A percentile compares a stretch with the other conserved stretches of the same genome.
Evolutionary conservation across 768 basidiomycete species (phyloP).

Genomic region (Agrocybe pediades): DNA sequence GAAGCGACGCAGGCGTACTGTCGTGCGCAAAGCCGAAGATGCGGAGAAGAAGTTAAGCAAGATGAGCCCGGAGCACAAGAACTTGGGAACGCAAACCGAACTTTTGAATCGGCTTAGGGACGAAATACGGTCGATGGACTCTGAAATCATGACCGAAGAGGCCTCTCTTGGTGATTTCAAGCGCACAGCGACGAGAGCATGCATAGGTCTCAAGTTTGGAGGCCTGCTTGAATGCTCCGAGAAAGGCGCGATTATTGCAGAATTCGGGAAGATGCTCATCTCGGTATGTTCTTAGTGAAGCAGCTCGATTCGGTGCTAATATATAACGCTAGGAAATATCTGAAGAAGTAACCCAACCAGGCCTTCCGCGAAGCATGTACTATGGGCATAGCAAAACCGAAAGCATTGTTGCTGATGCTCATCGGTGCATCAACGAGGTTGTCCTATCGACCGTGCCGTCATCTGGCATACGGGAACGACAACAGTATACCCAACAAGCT

Average conservation of each 20-base stretch:
- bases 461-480: slow-evolving; percentile 22
- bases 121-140: slow-evolving; percentile 78
- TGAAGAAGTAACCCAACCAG: slow-evolving; percentile 79
- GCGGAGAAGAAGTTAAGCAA: slow-evolving; percentile 89
- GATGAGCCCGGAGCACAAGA: slow-evolving; percentile 91
- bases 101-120: slow-evolving; percentile 67
- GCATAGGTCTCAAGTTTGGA: slow-evolving; percentile 86
- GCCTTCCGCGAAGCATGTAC: slow-evolving; percentile 74
- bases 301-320: background rate
- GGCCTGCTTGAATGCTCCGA: slow-evolving; percentile 83
- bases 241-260: slow-evolving; percentile 70
- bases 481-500: slow-evolving; percentile 15
- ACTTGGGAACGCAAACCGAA: slow-evolving; percentile 72
- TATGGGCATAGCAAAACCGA: slow-evolving; percentile 65
- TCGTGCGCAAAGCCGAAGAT: slow-evolving; percentile 72
- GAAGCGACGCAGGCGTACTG: slow-evolving; percentile 64
- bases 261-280: slow-evolving; percentile 55
- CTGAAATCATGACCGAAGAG: slow-evolving; percentile 84
- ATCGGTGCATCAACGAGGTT: slow-evolving; percentile 55
- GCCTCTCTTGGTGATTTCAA: slow-evolving; percentile 83
- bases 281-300: slow-evolving; percentile 31
- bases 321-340: slow-evolving; percentile 63
- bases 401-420: slow-evolving; percentile 62
- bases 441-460: slow-evolving; percentile 43
- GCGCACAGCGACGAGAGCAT: slow-evolving; percentile 63